Percentiles rank a stretch among this genome's conserved stretches.
Evolutionary conservation across 1,139 yeast genomes (phyloP).

Genomic region (Scheffersomyces cryptocercus): DNA sequence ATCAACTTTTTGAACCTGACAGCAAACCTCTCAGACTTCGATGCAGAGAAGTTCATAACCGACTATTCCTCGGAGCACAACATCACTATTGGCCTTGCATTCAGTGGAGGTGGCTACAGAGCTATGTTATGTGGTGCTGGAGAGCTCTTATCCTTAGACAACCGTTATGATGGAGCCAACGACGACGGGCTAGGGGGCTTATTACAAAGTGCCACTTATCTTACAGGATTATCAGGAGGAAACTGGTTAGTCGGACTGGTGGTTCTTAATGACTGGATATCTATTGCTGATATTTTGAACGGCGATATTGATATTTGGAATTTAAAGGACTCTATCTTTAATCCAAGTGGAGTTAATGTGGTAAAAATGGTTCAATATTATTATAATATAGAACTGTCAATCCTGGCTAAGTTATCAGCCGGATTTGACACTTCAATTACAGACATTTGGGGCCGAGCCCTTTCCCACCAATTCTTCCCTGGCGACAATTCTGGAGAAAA

Average conservation of each 20-base stretch:
- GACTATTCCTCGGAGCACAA: slow-evolving; percentile 27
- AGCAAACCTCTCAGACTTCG: slow-evolving; percentile 36
- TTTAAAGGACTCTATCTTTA: slow-evolving; percentile 40
- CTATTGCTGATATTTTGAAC: slow-evolving; percentile 34
- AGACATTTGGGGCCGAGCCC: slow-evolving; percentile 48
- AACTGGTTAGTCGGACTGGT: slow-evolving; percentile 45
- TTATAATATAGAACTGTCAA: slow-evolving; percentile 25
- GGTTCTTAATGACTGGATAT: slow-evolving; percentile 39
- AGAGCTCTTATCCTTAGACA: slow-evolving; percentile 37
- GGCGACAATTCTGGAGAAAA: slow-evolving; percentile 28
- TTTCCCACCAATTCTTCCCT: slow-evolving; percentile 37
- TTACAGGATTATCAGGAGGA: slow-evolving; percentile 48
- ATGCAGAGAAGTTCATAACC: slow-evolving; percentile 31
- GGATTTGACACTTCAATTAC: slow-evolving; percentile 42
- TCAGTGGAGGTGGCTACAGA: slow-evolving; percentile 50
- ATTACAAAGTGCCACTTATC: slow-evolving; percentile 38
- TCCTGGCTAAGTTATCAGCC: slow-evolving; percentile 34
- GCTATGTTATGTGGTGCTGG: slow-evolving; percentile 51
- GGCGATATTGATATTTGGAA: slow-evolving; percentile 36
- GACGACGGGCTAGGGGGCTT: slow-evolving; percentile 40
- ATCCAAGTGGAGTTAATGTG: slow-evolving; percentile 39
- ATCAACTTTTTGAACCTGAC: slow-evolving; percentile 29
- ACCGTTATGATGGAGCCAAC: slow-evolving; percentile 25
- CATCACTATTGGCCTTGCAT: slow-evolving; percentile 43
- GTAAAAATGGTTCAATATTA: slow-evolving; percentile 36